A percentile compares a stretch with the other conserved stretches of the same genome.
Conservation (phyloP, 352 stramenopile genomes). For the Pythium vanterpoolii region DNA sequence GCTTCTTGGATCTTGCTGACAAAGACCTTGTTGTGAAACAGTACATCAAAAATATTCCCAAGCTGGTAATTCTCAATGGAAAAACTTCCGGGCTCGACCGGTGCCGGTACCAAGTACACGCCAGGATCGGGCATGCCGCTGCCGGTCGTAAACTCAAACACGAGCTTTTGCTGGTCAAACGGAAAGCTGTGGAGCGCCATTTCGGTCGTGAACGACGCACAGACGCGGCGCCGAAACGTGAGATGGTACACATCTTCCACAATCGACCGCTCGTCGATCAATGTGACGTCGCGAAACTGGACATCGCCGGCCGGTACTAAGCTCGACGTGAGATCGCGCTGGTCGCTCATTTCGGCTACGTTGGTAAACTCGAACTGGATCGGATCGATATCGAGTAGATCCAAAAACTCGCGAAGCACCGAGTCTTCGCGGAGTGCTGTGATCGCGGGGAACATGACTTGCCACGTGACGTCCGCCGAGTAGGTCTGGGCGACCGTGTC, state of each 20-base stretch:
- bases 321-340: constrained; percentile 19
- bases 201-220: constrained; percentile 49
- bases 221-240: constrained; percentile 35
- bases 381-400: constrained; percentile 30
- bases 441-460: constrained; percentile 23
- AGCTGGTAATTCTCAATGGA: constrained; percentile 50
- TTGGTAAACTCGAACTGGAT: constrained; percentile 34
- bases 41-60: constrained; percentile 50
- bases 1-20: constrained; percentile 35
- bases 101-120: constrained; percentile 31
- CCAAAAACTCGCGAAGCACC: constrained; percentile 29
- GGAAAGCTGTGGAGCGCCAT: constrained; percentile 57
- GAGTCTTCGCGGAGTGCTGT: constrained; percentile 31
- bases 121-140: constrained; percentile 27
- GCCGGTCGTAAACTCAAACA: constrained; percentile 27
- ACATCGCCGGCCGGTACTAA: constrained; percentile 4
- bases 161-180: constrained; percentile 57
- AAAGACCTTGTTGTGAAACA: constrained; percentile 49
- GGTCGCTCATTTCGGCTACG: constrained; percentile 19
- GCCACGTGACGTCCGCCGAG: constrained; percentile 33
- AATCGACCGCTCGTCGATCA: neutral
- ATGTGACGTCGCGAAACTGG: constrained; percentile 11
- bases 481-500: constrained; percentile 33
- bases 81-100: constrained; percentile 40
- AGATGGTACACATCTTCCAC: constrained; percentile 24